A percentile compares a stretch with the other conserved stretches of the same genome.
phyloP scores from a whole-genome alignment of 192 early-diverging fungal genomes.

The Coemansia sp. region DNA sequence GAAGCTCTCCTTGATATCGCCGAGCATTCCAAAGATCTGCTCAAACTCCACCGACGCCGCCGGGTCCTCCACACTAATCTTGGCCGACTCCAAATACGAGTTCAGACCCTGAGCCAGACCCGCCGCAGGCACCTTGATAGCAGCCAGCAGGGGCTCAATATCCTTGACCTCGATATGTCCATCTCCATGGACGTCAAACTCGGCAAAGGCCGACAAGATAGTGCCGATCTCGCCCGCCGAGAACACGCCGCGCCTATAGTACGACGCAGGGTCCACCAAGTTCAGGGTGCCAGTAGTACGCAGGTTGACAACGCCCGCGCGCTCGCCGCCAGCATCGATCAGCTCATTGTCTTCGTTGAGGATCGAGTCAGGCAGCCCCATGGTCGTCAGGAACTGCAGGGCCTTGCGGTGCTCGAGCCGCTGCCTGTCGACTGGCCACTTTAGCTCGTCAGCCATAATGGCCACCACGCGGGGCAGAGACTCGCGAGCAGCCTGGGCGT shows the following conservation, averaged over 20 bases:
- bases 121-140: slow-evolving; percentile 43
- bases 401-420: slow-evolving; percentile 70
- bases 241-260: slow-evolving; percentile 58
- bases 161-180: slow-evolving; percentile 53
- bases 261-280: slow-evolving; percentile 53
- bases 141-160: slow-evolving; percentile 36
- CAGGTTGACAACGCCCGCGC: slow-evolving; percentile 26
- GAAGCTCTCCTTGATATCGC: slow-evolving; percentile 52
- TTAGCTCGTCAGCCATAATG: slow-evolving; percentile 89
- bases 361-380: slow-evolving; percentile 80
- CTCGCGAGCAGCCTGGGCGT: slow-evolving; percentile 88
- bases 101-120: slow-evolving; percentile 8
- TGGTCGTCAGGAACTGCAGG: slow-evolving; percentile 79
- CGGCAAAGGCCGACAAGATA: slow-evolving; percentile 52
- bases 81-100: slow-evolving; percentile 23
- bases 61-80: slow-evolving; percentile 16
- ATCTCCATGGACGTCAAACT: slow-evolving; percentile 49
- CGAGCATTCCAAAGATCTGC: slow-evolving; percentile 53
- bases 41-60: slow-evolving; percentile 51
- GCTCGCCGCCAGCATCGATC: slow-evolving; percentile 6
- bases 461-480: slow-evolving; percentile 84
- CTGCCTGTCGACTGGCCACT: slow-evolving; percentile 73
- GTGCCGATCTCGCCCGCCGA: slow-evolving; percentile 58
- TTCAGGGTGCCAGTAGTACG: slow-evolving; percentile 34
- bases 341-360: slow-evolving; percentile 29